Percentiles rank a stretch among this genome's conserved stretches.
These are phyloP conservation scores for Claviceps paspali DNA, from an alignment of 2,329 filamentous ascomycete species.

Conservation along the genomic window DNA sequence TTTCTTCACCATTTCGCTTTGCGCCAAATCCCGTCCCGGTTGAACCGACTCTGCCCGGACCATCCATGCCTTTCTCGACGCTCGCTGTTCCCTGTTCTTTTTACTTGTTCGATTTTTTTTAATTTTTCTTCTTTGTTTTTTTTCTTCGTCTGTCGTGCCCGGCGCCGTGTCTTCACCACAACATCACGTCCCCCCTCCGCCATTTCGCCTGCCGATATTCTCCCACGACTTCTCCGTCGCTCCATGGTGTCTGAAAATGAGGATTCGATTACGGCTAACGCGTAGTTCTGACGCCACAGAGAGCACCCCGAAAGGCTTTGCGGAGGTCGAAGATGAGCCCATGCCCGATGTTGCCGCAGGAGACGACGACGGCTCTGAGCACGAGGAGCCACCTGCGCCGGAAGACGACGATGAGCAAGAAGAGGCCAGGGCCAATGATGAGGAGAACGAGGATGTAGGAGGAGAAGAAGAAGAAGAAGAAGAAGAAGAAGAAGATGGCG, in stretches of 20 bases:
- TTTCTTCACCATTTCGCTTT: neutral
- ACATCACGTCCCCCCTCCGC: no score
- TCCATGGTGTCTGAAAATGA: conserved; percentile 15
- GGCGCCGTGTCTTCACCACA: no score
- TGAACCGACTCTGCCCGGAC: no score
- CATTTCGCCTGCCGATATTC: no score
- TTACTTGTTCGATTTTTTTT: neutral
- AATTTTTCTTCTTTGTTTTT: neutral
- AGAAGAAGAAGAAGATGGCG: conserved; percentile 18
- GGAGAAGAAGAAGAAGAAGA: conserved; percentile 16
- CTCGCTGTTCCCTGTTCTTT: neutral
- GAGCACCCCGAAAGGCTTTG: conserved; percentile 26
- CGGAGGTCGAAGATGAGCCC: conserved; percentile 24
- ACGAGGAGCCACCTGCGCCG: conserved; percentile 14
- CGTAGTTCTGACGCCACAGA: conserved; percentile 18
- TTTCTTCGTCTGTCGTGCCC: no score
- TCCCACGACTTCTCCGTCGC: no score
- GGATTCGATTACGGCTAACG: conserved; percentile 20
- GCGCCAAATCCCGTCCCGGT: no score
- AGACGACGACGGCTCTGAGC: conserved; percentile 7
- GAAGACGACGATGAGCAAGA: conserved; percentile 19
- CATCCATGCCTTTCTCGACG: no score
- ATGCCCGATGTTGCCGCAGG: conserved; percentile 19
- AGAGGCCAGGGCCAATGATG: conserved; percentile 22
- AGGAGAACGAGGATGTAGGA: conserved; percentile 29